phyloP scores from a whole-genome alignment of 2,329 filamentous ascomycete genomes.

The Colletotrichum theobromicola region DNA sequence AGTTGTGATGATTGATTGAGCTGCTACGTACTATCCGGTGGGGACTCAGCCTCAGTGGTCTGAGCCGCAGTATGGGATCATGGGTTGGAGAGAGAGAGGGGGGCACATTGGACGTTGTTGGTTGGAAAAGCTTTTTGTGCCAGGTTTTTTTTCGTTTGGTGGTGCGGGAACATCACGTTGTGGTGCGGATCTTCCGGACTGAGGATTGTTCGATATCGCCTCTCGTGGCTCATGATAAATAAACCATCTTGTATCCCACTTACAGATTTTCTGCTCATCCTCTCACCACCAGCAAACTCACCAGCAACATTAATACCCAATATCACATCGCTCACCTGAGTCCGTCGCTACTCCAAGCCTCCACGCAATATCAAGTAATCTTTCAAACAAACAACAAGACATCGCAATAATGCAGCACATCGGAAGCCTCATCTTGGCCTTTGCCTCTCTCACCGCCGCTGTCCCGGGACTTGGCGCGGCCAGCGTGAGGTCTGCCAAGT shows the following conservation, averaged over 20 bases:
- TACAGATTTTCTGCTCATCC: not conserved
- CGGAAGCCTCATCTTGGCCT: not conserved
- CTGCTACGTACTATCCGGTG: not conserved
- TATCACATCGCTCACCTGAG: not conserved
- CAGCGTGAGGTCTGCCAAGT: not conserved
- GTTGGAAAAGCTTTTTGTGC: not conserved
- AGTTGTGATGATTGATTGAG: not conserved
- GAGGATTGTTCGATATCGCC: not conserved
- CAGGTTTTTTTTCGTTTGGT: not conserved
- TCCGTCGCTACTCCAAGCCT: not conserved
- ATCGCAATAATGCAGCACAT: not conserved
- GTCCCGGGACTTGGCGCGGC: not conserved
- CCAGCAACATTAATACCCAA: not conserved
- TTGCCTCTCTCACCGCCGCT: conserved; percentile 10
- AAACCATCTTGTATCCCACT: not conserved
- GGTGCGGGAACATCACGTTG: not conserved
- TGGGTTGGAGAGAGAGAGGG: not conserved
- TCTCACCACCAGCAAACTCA: not conserved
- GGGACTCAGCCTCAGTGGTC: not conserved
- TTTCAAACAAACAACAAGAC: not conserved
- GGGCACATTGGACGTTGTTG: not conserved
- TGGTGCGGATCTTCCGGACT: not conserved
- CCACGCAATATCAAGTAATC: not conserved
- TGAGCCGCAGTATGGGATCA: not conserved
- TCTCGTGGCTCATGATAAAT: not conserved